Conservation (phyloP, 2,329 filamentous ascomycete species). For the Biscogniauxia marginata region DNA sequence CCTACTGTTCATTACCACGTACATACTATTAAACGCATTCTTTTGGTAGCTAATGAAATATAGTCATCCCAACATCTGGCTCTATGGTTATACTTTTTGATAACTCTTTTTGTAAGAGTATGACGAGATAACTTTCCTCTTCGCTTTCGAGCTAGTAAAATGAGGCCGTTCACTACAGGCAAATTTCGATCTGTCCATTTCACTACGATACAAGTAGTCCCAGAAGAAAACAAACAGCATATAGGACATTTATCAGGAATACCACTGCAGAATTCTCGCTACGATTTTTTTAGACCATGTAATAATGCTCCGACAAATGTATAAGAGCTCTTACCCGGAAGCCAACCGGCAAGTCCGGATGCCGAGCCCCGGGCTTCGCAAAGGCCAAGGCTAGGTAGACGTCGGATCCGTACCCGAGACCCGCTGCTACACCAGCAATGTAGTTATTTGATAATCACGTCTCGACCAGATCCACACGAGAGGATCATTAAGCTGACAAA, state of each 20-base stretch:
- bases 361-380: neutral
- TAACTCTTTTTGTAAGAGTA: neutral
- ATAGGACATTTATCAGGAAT: too few relatives aligned
- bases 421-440: neutral
- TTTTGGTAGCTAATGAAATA: neutral
- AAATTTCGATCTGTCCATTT: neutral
- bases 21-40: neutral
- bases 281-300: too few relatives aligned
- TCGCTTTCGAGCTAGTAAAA: neutral
- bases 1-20: neutral
- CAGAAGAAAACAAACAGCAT: too few relatives aligned
- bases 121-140: neutral
- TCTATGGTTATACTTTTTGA: neutral
- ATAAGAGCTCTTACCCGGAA: neutral
- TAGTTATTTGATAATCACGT: neutral
- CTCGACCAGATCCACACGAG: neutral
- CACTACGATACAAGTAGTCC: neutral
- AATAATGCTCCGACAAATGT: too few relatives aligned
- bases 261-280: too few relatives aligned
- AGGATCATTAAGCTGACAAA: neutral
- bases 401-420: neutral
- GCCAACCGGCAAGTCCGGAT: neutral
- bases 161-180: neutral
- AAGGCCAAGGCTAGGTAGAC: neutral
- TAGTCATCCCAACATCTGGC: neutral